A percentile compares a stretch with the other conserved stretches of the same genome.
Conservation (phyloP, 306 rosid species). For the Phaseolus lunatus region DNA sequence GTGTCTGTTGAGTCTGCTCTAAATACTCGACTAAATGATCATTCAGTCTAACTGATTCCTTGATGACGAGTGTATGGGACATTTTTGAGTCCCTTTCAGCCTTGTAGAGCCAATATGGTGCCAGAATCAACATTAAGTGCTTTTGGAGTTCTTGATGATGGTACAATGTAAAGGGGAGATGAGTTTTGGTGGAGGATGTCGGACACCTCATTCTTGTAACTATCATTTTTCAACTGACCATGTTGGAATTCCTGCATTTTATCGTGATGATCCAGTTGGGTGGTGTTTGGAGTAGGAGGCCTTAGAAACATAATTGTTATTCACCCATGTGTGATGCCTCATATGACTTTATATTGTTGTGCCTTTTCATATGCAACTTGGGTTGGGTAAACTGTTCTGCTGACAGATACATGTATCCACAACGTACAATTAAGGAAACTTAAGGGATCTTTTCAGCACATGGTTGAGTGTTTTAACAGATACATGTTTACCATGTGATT, state of each 20-base stretch:
- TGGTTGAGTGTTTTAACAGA: background rate
- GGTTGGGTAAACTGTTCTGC: background rate
- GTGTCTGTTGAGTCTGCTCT: background rate
- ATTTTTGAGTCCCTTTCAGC: background rate
- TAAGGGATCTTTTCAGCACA: constrained; percentile 2
- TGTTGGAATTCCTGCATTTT: background rate
- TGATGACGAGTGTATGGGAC: background rate
- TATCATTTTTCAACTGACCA: background rate
- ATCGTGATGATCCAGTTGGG: background rate
- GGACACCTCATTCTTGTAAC: background rate
- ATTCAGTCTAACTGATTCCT: background rate
- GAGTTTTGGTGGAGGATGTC: background rate
- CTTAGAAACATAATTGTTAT: background rate
- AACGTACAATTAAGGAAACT: background rate
- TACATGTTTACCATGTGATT: constrained; percentile 25
- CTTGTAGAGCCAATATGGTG: background rate
- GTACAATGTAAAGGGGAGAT: background rate
- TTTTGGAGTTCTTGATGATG: background rate
- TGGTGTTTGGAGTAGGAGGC: background rate
- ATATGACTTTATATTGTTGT: background rate
- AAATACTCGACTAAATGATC: background rate
- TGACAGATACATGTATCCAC: constrained; percentile 7
- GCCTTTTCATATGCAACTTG: background rate
- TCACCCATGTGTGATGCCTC: background rate
- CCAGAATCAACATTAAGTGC: background rate